Evolutionary conservation across 148 eudicot genomes (phyloP).

Genomic region (Chenopodium formosanum): DNA sequence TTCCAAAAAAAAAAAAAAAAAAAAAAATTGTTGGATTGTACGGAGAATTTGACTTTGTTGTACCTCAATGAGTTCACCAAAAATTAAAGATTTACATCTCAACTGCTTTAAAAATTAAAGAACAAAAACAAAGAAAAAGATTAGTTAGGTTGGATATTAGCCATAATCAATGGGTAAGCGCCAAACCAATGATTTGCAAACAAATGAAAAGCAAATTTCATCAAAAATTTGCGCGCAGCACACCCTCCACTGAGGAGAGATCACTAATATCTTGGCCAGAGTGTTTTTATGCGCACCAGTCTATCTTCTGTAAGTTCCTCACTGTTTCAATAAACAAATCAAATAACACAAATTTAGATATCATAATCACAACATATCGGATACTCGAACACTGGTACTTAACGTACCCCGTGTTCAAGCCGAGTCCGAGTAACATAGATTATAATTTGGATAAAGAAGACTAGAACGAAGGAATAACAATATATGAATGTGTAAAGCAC

Average conservation of each 20-base stretch:
- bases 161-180: slow-evolving; percentile 82
- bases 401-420: too few relatives aligned
- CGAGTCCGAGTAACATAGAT: too few relatives aligned
- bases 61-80: neutral
- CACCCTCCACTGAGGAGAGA: slow-evolving; percentile 42
- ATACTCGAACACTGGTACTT: too few relatives aligned
- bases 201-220: slow-evolving; percentile 34
- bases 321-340: neutral
- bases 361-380: neutral
- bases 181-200: slow-evolving; percentile 47
- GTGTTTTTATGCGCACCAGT: slow-evolving; percentile 37
- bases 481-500: neutral
- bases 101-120: slow-evolving; percentile 1
- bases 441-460: neutral
- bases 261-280: slow-evolving; percentile 64
- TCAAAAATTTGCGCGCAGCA: slow-evolving; percentile 23
- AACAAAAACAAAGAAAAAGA: neutral
- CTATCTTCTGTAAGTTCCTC: slow-evolving; percentile 42
- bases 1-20: neutral
- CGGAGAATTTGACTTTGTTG: neutral
- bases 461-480: neutral
- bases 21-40: neutral
- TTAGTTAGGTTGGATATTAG: slow-evolving; percentile 40
- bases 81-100: slow-evolving; percentile 28
- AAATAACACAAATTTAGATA: neutral